Evolutionary conservation across 192 early-diverging fungal genomes (phyloP), one percentile per base, ranked within the genome.

Genomic region (Rhizophagus prolifer): DNA sequence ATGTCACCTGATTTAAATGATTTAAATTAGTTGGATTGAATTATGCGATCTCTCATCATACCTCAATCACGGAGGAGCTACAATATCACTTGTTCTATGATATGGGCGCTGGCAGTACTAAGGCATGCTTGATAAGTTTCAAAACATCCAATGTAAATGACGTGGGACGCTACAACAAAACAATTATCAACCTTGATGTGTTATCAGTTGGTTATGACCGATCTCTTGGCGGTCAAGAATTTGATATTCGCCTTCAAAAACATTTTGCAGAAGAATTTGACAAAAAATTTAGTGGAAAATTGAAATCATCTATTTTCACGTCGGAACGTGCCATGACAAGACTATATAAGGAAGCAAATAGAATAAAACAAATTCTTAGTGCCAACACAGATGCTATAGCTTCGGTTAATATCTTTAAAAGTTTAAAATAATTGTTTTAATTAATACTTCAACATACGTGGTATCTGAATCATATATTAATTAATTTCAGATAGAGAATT

Each of bases 291-390:
- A 83, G 84, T 28, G 77, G 74, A 46, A 81, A 90, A 63, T 46
- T 92, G 5, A 83, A 81, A 25, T 79, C 66, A 9, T 86, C 89
- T 46, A 83, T 97, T 12, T 85, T 84, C 14, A 76, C 81, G 30
- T 92, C 90, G 28, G 86, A 91, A 65, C 89, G 95, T 28, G 96
- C 95, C 5, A 96, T 96, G 94, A 90, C 91, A 14, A 91, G 90
- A 69, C 85, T 99, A 34, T 81, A 97, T 65, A 95, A 94, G 79
- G 97, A 99, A 81, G 97, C 98, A 4, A 93, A 90, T 82, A 91
- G 96, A 65, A 94, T 98, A 75, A 99, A 99, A 87, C 92, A 94
- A 60, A 95, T 99, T 76, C 85, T 99, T 59, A 97, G 95, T 76
- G 96, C 95, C 46, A 99, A 99, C 81, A 88, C 86, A 19, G 94